Percentiles rank a stretch among this genome's conserved stretches.
Conservation (phyloP, 169 alveolate species). For the Cryptosporidium viatorum region DNA sequence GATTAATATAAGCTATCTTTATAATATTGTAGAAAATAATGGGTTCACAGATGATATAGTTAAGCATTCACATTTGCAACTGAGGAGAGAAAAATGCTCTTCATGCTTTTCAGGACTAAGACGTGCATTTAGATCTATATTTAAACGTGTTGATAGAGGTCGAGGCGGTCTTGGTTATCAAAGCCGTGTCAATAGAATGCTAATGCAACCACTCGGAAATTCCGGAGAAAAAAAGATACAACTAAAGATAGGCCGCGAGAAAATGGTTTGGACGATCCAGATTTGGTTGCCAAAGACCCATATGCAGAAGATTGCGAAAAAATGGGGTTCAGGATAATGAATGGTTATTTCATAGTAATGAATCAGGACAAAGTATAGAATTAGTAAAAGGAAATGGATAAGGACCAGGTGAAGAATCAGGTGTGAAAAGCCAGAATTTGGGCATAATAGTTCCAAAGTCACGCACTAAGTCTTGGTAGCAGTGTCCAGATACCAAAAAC, state of each 20-base stretch:
- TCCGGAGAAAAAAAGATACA: neutral
- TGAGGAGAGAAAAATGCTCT: neutral
- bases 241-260: too few species aligned
- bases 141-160: neutral
- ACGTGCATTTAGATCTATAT: too few species aligned
- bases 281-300: too few species aligned
- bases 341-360: neutral
- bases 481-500: too few species aligned
- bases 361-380: too few species aligned
- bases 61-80: neutral
- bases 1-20: neutral
- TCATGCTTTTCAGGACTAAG: neutral
- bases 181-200: neutral
- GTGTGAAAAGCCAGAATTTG: too few species aligned
- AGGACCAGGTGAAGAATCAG: too few species aligned
- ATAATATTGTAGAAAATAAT: neutral
- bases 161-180: neutral
- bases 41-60: neutral
- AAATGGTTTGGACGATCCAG: neutral
- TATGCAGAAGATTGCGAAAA: neutral
- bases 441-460: neutral
- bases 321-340: neutral
- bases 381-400: too few species aligned
- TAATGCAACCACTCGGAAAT: neutral
- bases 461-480: neutral